Base-by-base conservation (phyloP, 2,329 filamentous ascomycete species). In the Monosporascus sp. region DNA sequence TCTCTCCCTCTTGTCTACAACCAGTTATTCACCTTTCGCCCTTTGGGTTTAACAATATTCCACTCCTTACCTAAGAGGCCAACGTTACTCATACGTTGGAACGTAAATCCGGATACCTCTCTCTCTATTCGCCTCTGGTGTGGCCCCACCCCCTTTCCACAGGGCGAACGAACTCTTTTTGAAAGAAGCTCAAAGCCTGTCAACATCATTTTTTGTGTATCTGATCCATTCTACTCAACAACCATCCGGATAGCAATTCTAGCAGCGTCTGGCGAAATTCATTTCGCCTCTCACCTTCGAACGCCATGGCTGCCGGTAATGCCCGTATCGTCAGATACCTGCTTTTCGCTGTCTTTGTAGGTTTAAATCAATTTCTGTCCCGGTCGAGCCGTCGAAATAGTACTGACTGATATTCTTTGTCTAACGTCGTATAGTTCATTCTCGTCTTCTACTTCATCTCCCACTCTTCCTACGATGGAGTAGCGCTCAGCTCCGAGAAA, bases 391-490 rank as follows among this genome's bases (percentile, higher is more conserved):
- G 19, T 26, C 17, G n/a, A 20, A 31, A 38, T 46, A 19, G 20
- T 27, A 49, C 64, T 65, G 49, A 66, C 64, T 64, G 49, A 66
- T 59, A 55, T 38, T 54, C 7, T 8, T 44, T 51, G 54, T 61
- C 45, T 53, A 31, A 7, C 37, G 17, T 8, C 17, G 17, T 56
- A 24, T 51, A 85, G 83, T 75, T 84, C 53, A 72, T 95, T 59
- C 78, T 85, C 58, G 77, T 95, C 58, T 81, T 96, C 70, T 94
- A 93, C 76, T 91, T 93, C 73, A 83, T 96, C 67, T 88, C 90
- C 53, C 75, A 76, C 59, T 79, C 78, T 43, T 75, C 70, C 52
- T 76, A 80, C 61, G 71, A 80, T 52, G 70, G 71, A 47, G 70
- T 76, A 36, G 59, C 82, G 77, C 48, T 87, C 77, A 58, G 59